phyloP scores from a whole-genome alignment of 2,329 filamentous ascomycete genomes.

The Lecanicillium sp. region DNA sequence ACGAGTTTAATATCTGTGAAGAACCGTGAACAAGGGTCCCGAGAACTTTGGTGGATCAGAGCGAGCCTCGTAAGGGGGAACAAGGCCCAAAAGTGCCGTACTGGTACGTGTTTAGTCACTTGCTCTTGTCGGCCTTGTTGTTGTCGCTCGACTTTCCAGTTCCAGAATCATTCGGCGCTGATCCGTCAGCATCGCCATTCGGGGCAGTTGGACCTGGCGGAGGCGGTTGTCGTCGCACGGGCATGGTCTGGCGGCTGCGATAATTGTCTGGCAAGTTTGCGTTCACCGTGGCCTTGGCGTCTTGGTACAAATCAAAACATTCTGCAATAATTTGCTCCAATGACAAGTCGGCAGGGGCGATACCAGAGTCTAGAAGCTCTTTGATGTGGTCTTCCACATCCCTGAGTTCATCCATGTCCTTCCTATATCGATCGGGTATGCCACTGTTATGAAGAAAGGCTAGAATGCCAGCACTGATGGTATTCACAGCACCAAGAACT shows the following conservation, averaged over 20 bases:
- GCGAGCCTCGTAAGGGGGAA: no score
- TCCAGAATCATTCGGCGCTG: not conserved
- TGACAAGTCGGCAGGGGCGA: constrained; percentile 36
- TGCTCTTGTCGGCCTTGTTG: no score
- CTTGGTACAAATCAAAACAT: constrained; percentile 40
- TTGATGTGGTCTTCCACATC: constrained; percentile 45
- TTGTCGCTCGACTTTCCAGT: not conserved
- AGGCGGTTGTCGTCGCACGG: constrained; percentile 11
- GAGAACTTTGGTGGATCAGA: no score
- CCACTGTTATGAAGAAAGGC: constrained; percentile 50
- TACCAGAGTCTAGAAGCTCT: constrained; percentile 41
- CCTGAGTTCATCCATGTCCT: constrained; percentile 43
- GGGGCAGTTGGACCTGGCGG: not conserved
- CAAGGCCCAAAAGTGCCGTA: no score
- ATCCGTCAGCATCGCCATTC: not conserved
- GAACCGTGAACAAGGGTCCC: no score
- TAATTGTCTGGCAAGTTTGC: constrained; percentile 42
- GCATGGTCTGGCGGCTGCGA: constrained; percentile 17
- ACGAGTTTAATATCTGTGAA: no score
- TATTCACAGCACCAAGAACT: constrained; percentile 44
- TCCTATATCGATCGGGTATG: constrained; percentile 45
- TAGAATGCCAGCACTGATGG: constrained; percentile 43
- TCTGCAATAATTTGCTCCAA: constrained; percentile 42
- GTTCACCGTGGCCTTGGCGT: constrained; percentile 41
- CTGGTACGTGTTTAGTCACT: no score